phyloP scores from a whole-genome alignment of 805 yeast genomes.

The Candida ulmi region DNA sequence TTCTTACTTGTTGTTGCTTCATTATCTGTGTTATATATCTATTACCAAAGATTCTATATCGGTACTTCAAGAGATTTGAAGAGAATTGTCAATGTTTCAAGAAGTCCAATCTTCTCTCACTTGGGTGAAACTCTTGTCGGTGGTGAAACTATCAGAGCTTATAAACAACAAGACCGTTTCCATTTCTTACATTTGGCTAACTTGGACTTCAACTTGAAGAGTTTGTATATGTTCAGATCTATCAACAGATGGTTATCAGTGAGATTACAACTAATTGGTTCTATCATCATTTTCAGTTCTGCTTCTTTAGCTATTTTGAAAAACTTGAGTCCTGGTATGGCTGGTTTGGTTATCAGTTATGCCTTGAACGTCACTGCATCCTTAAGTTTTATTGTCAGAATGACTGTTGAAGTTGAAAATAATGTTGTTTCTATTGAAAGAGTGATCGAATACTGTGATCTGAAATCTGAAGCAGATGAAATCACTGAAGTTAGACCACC shows the following conservation, averaged over 20 bases:
- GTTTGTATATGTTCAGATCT: slow-evolving; percentile 56
- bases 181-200: slow-evolving; percentile 52
- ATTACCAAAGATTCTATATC: slow-evolving; percentile 67
- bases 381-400: slow-evolving; percentile 51
- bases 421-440: slow-evolving; percentile 65
- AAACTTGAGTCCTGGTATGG: slow-evolving; percentile 51
- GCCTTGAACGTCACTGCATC: slow-evolving; percentile 51
- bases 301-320: slow-evolving; percentile 40
- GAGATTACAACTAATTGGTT: slow-evolving; percentile 57
- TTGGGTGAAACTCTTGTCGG: slow-evolving; percentile 80
- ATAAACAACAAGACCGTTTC: slow-evolving; percentile 60
- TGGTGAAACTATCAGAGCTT: slow-evolving; percentile 73
- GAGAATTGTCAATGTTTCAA: slow-evolving; percentile 61
- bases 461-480: slow-evolving; percentile 41
- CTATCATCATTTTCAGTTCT: slow-evolving; percentile 46
- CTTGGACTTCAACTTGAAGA: slow-evolving; percentile 79
- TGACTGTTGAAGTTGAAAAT: slow-evolving; percentile 58
- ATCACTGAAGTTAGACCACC: slow-evolving; percentile 43
- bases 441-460: slow-evolving; percentile 50
- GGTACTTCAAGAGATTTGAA: slow-evolving; percentile 73
- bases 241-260: slow-evolving; percentile 64
- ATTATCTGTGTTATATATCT: slow-evolving; percentile 50
- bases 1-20: slow-evolving; percentile 41
- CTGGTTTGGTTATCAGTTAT: slow-evolving; percentile 62
- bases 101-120: slow-evolving; percentile 76